Conservation (phyloP, 192 early-diverging fungal genomes). For the Backusella liffmaniae region DNA sequence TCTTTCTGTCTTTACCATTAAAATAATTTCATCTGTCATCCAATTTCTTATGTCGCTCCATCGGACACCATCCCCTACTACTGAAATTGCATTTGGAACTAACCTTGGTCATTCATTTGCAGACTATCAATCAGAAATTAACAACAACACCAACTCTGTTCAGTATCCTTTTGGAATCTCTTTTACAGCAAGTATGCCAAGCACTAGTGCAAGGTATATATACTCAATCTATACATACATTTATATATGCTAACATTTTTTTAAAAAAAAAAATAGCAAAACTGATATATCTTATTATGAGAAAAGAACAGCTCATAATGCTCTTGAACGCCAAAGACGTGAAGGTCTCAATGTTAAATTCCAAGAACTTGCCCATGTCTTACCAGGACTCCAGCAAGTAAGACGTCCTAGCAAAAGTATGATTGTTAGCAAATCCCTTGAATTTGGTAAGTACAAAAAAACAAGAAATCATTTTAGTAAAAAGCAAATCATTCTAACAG, state of each 20-base stretch:
- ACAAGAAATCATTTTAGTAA: not conserved
- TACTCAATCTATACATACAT: not conserved
- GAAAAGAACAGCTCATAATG: constrained; percentile 78
- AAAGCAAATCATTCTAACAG: not conserved
- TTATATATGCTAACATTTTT: not conserved
- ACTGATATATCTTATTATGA: constrained; percentile 34
- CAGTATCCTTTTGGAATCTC: not conserved
- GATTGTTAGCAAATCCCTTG: constrained; percentile 78
- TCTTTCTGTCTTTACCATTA: not conserved
- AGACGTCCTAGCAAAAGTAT: constrained; percentile 77
- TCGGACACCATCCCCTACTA: not conserved
- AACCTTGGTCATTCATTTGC: not conserved
- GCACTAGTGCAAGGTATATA: not conserved
- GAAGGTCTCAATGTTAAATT: constrained; percentile 81
- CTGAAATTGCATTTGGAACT: constrained; percentile 1
- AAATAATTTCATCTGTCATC: not conserved
- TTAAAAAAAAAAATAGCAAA: not conserved
- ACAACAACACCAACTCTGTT: not conserved
- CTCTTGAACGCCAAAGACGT: constrained; percentile 76
- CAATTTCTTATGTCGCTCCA: not conserved
- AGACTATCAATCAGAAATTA: not conserved
- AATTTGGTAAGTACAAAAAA: constrained; percentile 51
- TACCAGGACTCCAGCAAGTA: constrained; percentile 67
- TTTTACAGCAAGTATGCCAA: not conserved
- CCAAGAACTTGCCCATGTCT: constrained; percentile 77